Evolutionary conservation across 2,329 filamentous ascomycete species (phyloP).

Genomic region (Aspergillus jensenii): DNA sequence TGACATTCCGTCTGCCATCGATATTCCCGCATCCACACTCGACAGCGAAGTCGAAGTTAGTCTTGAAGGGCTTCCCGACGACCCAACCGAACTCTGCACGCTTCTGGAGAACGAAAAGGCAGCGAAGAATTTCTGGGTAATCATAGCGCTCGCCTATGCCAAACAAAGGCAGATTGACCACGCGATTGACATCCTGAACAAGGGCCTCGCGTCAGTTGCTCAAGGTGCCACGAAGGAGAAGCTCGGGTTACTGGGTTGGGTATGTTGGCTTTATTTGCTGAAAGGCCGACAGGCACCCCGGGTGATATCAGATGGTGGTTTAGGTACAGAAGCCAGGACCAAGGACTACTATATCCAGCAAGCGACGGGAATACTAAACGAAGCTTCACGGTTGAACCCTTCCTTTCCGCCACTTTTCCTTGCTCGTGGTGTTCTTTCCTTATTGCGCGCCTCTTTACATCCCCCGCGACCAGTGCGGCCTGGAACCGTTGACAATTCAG

Average conservation of each 20-base stretch:
- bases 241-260: slow-evolving; percentile 76
- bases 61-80: slow-evolving; percentile 85
- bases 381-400: slow-evolving; percentile 91
- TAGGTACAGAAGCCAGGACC: slow-evolving; percentile 73
- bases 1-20: slow-evolving; percentile 62
- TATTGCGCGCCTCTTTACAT: slow-evolving; percentile 83
- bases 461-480: slow-evolving; percentile 66
- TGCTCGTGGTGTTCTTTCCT: slow-evolving; percentile 82
- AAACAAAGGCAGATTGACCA: slow-evolving; percentile 94
- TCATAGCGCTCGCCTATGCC: slow-evolving; percentile 93
- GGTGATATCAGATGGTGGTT: slow-evolving; percentile 62
- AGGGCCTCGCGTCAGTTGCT: slow-evolving; percentile 70
- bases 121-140: slow-evolving; percentile 93
- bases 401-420: slow-evolving; percentile 88
- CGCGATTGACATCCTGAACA: slow-evolving; percentile 68
- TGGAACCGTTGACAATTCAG: slow-evolving; percentile 64
- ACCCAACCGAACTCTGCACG: slow-evolving; percentile 91
- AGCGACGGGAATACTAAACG: slow-evolving; percentile 89
- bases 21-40: slow-evolving; percentile 62
- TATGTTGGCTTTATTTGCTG: slow-evolving; percentile 89
- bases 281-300: slow-evolving; percentile 81
- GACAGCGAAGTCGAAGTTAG: slow-evolving; percentile 84
- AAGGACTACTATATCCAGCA: slow-evolving; percentile 91
- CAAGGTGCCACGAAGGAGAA: slow-evolving; percentile 75
- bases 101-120: slow-evolving; percentile 92